Base-by-base conservation (phyloP, 2,329 filamentous ascomycete genomes). In the Hypoxylon sp. region DNA sequence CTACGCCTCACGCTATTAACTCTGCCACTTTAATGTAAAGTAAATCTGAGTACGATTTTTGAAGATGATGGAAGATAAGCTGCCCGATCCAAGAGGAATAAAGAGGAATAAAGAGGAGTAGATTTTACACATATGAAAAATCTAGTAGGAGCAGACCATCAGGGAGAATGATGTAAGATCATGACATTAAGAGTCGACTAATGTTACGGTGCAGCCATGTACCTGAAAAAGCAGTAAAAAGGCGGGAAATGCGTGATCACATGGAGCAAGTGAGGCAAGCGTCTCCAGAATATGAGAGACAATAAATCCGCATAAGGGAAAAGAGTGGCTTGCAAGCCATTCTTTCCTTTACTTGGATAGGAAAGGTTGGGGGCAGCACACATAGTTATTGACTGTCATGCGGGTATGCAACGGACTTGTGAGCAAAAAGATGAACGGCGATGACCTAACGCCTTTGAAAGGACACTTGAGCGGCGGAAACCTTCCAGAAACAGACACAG, bases 231-330 rank as follows among this genome's bases (percentile, higher is more conserved):
- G 61, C 39, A 68, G 60, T 52, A 68, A 44, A 44, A 44, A 44
- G 39, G 39, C 39, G 39, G 39, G 17, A 44, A 44, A 44, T 68
- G 59, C 60, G 71, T 71, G 71, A 74, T 73, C 70, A 66, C 71
- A 71, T 70, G 73, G 71, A 46, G 35, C 51, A 61, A 44, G 39
- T 44, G 39, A 44, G 39, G 39, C 39, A 44, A 44, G 64, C 42
- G 63, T 71, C 69, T 65, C 69, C 62, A 69, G 59, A 64, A 69
- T 71, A 69, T 69, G 58, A 69, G 59, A 71, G 66, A 70, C 67
- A 67, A 31, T 50, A 51, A 67, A 63, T 61, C 65, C 61, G 57
- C 62, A 14, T 64, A 71, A 62, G 62, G 60, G 66, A 66, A 69
- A 69, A 63, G 63, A 63, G 51, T 74, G 70, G 67, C 64, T 67